Evolutionary conservation across 2,329 filamentous ascomycete genomes (phyloP), one percentile per base, ranked within the genome.

Genomic region (Monosporascus sp.): DNA sequence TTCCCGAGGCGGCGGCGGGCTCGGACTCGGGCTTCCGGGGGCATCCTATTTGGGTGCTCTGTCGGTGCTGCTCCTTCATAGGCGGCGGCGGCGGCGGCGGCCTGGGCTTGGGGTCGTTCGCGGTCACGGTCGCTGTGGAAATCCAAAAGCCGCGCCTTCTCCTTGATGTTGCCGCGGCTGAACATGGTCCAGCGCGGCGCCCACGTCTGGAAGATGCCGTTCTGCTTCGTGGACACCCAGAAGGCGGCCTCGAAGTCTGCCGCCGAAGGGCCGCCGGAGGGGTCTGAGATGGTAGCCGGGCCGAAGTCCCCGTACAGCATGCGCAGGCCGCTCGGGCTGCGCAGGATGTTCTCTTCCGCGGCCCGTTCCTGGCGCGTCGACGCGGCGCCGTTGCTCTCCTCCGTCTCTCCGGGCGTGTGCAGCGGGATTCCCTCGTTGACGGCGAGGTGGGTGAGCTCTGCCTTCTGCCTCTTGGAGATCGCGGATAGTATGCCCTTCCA

Each of bases 181-280:
- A 97, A 97, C 92, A 97, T 97, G 26, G 91, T 96, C 78, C 91
- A 92, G 1, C 86, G 73, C 16, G 93, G 93, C 1, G 91, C 88
- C 92, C 92, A 97, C 2, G 81, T 86, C 73, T 97, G 93, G 37
- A 76, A 72, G 54, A 97, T 88, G 2, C 87, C 88, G 64, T 91
- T 90, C 67, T 96, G 91, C 50, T 79, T 83, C 5, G 87, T 86
- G 14, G 79, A 81, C 1, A 88, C 88, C 93, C 93, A 97, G 57
- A 96, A 83, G 0, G 91, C 86, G 1, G 68, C 54, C 1, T 75
- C 67, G 54, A 95, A 88, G 64, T 93, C 87, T 1, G 63, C 50
- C 2, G 63, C 51, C 0, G 67, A 67, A 9, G 65, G 56, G 57
- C 65, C 51, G 8, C 52, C 44, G 2, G 52, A 11, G 22, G 59